A percentile compares a stretch with the other conserved stretches of the same genome.
Conservation (phyloP, 1,284 basidiomycete species). For the Malassezia pachydermatis region DNA sequence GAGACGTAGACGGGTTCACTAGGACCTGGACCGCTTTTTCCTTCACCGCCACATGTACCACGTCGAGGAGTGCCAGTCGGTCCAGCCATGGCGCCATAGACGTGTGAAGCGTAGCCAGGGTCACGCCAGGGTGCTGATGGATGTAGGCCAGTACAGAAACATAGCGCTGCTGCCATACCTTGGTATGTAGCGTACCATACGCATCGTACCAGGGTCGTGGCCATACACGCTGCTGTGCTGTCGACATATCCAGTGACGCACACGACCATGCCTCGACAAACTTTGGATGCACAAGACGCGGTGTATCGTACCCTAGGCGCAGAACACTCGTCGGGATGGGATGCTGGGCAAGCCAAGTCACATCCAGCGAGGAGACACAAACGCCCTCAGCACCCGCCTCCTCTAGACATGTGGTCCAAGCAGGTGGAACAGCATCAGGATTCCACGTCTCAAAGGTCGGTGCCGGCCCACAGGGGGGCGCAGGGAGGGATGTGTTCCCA, state of each 20-base stretch:
- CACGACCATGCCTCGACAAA: conserved; percentile 8
- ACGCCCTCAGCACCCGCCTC: too few relatives aligned
- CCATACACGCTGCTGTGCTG: not conserved
- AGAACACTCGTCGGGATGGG: too few relatives aligned
- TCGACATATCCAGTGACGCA: not conserved
- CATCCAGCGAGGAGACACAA: too few relatives aligned
- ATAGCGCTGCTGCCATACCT: conserved; percentile 4
- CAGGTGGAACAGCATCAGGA: too few relatives aligned
- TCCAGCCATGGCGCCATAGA: conserved; percentile 3
- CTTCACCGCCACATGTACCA: not conserved
- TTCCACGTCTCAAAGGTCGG: too few relatives aligned
- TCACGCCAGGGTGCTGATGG: conserved; percentile 6
- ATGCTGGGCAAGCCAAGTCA: too few relatives aligned
- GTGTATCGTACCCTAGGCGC: conserved; percentile 10
- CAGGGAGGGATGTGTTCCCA: too few relatives aligned
- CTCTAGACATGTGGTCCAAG: too few relatives aligned
- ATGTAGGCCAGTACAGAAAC: not conserved
- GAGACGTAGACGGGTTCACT: too few relatives aligned
- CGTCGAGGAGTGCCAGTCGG: conserved; percentile 6
- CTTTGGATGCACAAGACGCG: conserved; percentile 4
- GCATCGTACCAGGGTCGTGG: conserved; percentile 12
- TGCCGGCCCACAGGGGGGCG: too few relatives aligned
- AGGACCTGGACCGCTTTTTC: too few relatives aligned
- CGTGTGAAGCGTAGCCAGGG: conserved; percentile 4
- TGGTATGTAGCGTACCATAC: not conserved